These are phyloP conservation scores for Potentilla sterilis DNA, from an alignment of 306 rosid genomes.

Conservation along the genomic window DNA sequence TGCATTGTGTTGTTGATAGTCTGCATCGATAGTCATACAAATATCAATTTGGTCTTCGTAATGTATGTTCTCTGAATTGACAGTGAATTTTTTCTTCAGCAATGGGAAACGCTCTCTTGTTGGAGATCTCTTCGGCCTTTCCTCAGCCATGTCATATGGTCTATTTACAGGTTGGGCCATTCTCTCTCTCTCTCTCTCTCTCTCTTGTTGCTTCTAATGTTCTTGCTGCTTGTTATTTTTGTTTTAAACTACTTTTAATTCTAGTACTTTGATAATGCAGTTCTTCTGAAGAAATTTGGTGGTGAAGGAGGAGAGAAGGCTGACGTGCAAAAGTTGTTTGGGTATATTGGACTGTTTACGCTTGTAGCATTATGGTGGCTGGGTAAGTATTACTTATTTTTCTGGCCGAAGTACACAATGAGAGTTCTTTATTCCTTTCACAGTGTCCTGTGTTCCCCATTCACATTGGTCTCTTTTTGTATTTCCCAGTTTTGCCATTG, in stretches of 20 bases:
- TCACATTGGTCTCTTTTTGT: conserved; percentile 1
- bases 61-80: conserved; percentile 39
- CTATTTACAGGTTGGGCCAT: conserved; percentile 69
- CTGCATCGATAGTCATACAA: no score
- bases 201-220: background rate
- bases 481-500: conserved; percentile 80
- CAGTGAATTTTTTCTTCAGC: conserved; percentile 60
- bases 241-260: conserved; percentile 1
- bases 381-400: conserved; percentile 43
- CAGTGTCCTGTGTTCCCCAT: background rate
- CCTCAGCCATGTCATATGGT: conserved; percentile 89
- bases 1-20: background rate
- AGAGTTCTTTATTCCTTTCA: background rate
- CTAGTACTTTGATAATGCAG: conserved; percentile 38
- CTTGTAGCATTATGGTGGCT: conserved; percentile 93
- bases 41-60: conserved; percentile 36
- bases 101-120: conserved; percentile 66
- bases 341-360: conserved; percentile 91
- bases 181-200: conserved; percentile 16
- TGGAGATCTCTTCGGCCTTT: conserved; percentile 94
- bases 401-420: conserved; percentile 5
- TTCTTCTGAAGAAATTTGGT: conserved; percentile 76
- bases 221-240: background rate
- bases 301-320: conserved; percentile 92
- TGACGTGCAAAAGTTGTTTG: conserved; percentile 94